A percentile compares a stretch with the other conserved stretches of the same genome.
Evolutionary conservation across 139 green algal species (phyloP).

Genomic region (Micractinium sp.): DNA sequence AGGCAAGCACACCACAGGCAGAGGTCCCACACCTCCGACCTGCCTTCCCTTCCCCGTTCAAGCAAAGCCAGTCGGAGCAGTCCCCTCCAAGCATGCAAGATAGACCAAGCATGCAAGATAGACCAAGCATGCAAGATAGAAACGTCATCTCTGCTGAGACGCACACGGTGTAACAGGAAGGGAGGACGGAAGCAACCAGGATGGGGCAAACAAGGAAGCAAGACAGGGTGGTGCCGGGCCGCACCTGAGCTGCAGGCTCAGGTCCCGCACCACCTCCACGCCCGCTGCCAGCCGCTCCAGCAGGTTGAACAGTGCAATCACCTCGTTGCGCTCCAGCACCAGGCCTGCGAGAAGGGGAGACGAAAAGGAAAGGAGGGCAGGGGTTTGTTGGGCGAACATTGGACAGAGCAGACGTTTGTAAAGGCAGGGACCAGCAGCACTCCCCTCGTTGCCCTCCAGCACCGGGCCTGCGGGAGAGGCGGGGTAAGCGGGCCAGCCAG

Average conservation of each 20-base stretch:
- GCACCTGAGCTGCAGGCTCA: constrained; percentile 47
- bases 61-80: too few relatives aligned
- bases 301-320: constrained; percentile 95
- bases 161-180: background rate
- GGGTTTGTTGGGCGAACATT: background rate
- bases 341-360: background rate
- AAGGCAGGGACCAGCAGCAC: too few relatives aligned
- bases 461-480: background rate
- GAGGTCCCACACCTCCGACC: too few relatives aligned
- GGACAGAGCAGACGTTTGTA: too few relatives aligned
- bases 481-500: too few relatives aligned
- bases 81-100: too few relatives aligned
- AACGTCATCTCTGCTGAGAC: too few relatives aligned
- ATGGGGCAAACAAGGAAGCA: background rate
- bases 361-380: too few relatives aligned
- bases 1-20: too few relatives aligned
- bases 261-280: constrained; percentile 64
- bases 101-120: background rate
- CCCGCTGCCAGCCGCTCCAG: constrained; percentile 79
- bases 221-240: background rate
- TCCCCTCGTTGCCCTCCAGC: constrained; percentile 94
- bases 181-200: background rate
- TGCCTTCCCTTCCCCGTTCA: too few relatives aligned
- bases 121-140: background rate
- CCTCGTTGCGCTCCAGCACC: constrained; percentile 91